Evolutionary conservation across 441 rosid species (phyloP).

Genomic region (Pelargonium fulgidum): DNA sequence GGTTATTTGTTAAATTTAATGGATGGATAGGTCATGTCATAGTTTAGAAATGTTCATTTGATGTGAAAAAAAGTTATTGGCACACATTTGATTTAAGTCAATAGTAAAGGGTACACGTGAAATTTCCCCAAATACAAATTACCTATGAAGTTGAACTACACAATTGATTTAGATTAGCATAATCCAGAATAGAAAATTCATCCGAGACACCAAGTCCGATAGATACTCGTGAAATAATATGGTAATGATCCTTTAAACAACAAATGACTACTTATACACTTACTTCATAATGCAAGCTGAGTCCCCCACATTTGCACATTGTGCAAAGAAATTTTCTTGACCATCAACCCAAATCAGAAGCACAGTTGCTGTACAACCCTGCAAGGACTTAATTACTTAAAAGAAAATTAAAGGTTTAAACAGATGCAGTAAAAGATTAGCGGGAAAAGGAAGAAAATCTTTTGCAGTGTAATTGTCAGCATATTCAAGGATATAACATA

Average conservation of each 20-base stretch:
- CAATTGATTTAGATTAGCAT: background rate
- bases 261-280: constrained; percentile 27
- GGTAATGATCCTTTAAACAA: constrained; percentile 6
- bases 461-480: no score
- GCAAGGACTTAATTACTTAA: constrained; percentile 21
- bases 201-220: background rate
- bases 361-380: constrained; percentile 96
- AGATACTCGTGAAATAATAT: background rate
- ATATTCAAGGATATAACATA: no score
- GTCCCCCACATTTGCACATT: constrained; percentile 95
- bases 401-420: constrained; percentile 3
- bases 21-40: no score
- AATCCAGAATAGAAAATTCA: background rate
- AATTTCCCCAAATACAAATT: no score
- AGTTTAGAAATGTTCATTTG: no score
- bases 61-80: no score
- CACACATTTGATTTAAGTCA: no score
- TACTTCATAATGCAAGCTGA: constrained; percentile 84
- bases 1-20: no score
- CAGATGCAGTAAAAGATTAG: background rate
- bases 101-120: no score
- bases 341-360: constrained; percentile 75
- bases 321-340: constrained; percentile 54
- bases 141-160: background rate
- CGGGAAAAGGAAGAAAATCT: no score